A percentile compares a stretch with the other conserved stretches of the same genome.
These are phyloP conservation scores for Pouteria campechiana DNA, from an alignment of 179 eudicot genomes.

Conservation along the genomic window DNA sequence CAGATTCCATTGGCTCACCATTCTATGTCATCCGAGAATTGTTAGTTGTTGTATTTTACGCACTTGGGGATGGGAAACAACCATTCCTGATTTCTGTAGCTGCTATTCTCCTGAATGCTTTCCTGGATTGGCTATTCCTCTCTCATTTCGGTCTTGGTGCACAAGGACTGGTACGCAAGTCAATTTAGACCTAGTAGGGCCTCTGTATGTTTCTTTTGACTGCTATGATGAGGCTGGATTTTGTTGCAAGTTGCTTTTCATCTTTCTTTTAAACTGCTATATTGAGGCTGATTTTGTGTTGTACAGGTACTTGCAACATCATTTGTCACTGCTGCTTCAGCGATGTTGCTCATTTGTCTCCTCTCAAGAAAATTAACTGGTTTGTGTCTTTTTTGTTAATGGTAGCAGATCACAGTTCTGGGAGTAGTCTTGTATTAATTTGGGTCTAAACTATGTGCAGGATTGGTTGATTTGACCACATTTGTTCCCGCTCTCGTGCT, in stretches of 20 bases:
- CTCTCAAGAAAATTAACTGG: slow-evolving; percentile 6
- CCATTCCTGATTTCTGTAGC: slow-evolving; percentile 7
- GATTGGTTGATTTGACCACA: not conserved
- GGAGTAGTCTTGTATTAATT: not conserved
- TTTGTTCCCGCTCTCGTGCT: not conserved
- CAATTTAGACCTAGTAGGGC: no score
- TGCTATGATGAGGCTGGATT: no score
- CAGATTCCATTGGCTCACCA: slow-evolving; percentile 10
- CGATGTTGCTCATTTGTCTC: slow-evolving; percentile 3
- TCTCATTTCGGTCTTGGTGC: slow-evolving; percentile 3
- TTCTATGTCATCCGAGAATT: slow-evolving; percentile 9
- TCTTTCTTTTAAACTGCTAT: not conserved
- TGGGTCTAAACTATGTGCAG: not conserved
- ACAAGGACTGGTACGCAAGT: slow-evolving; percentile 7
- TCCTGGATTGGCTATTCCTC: slow-evolving; percentile 6
- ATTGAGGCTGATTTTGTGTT: not conserved
- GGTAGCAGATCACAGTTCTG: no score
- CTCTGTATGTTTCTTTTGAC: no score
- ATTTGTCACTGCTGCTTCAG: slow-evolving; percentile 5
- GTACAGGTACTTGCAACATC: slow-evolving; percentile 6
- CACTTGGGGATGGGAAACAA: slow-evolving; percentile 7
- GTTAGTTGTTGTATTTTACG: slow-evolving; percentile 10
- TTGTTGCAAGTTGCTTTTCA: not conserved
- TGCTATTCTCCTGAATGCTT: slow-evolving; percentile 7
- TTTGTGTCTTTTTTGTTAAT: not conserved